A percentile compares a stretch with the other conserved stretches of the same genome.
phyloP scores from a whole-genome alignment of 352 stramenopile genomes.

The Peronosclerospora sorghi region DNA sequence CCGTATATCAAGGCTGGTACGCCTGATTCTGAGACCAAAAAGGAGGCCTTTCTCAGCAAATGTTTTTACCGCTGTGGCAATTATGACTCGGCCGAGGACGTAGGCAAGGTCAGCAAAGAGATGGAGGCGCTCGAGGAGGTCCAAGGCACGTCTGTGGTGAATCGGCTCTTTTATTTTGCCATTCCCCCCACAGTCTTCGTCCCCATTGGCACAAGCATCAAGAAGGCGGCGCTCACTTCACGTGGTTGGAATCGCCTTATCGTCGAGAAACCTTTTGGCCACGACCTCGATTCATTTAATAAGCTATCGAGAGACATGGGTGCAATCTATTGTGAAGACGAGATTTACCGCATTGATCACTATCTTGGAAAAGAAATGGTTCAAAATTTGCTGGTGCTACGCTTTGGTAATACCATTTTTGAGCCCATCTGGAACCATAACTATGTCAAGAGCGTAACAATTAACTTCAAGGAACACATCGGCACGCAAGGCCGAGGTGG shows the following conservation, averaged over 20 bases:
- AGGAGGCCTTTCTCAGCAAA: slow-evolving; percentile 62
- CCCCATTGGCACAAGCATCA: slow-evolving; percentile 88
- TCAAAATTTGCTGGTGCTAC: slow-evolving; percentile 93
- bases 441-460: slow-evolving; percentile 92
- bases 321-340: slow-evolving; percentile 69
- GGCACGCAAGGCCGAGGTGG: slow-evolving; percentile 91
- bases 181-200: slow-evolving; percentile 95
- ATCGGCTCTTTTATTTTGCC: slow-evolving; percentile 94
- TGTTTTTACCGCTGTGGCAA: slow-evolving; percentile 69
- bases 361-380: slow-evolving; percentile 97
- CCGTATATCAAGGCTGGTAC: slow-evolving; percentile 51
- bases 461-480: slow-evolving; percentile 98
- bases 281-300: slow-evolving; percentile 89
- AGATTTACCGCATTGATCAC: slow-evolving; percentile 97
- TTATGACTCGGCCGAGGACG: slow-evolving; percentile 80
- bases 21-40: slow-evolving; percentile 36
- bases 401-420: slow-evolving; percentile 96
- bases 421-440: slow-evolving; percentile 95
- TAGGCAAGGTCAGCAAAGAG: slow-evolving; percentile 57
- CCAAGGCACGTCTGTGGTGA: slow-evolving; percentile 39
- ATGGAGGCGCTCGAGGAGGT: slow-evolving; percentile 54
- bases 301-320: slow-evolving; percentile 85
- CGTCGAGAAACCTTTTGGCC: slow-evolving; percentile 97
- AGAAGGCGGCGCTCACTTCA: slow-evolving; percentile 77
- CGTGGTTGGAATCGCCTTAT: slow-evolving; percentile 94